Evolutionary conservation across 192 early-diverging fungal genomes (phyloP).

Genomic region (Coemansia pectinata): DNA sequence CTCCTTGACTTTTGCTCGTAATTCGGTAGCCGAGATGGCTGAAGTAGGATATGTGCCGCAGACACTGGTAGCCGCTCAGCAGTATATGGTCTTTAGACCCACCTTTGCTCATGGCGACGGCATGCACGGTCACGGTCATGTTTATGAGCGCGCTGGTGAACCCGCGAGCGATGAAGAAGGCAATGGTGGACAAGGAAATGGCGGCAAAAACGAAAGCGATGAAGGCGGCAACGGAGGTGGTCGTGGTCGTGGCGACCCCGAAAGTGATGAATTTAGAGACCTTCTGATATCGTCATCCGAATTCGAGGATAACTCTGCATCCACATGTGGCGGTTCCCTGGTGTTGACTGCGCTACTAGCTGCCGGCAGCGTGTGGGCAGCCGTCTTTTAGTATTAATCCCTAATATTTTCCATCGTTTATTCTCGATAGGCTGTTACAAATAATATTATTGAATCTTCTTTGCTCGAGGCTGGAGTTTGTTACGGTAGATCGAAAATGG

Average conservation of each 20-base stretch:
- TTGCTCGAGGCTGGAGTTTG: not conserved
- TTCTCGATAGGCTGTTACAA: not conserved
- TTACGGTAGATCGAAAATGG: conserved; percentile 35
- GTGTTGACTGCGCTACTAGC: not conserved
- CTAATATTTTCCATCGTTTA: not conserved
- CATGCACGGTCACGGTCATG: not conserved
- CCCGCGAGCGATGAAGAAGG: not conserved
- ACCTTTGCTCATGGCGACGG: not conserved
- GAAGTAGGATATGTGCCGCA: conserved; percentile 50
- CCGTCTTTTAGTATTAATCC: not conserved
- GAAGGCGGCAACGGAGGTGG: no score
- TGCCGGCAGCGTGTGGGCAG: conserved; percentile 5
- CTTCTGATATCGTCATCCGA: conserved; percentile 4
- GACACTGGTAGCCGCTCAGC: conserved; percentile 25
- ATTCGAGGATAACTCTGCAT: conserved; percentile 13
- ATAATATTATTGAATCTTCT: not conserved
- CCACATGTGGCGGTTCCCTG: not conserved
- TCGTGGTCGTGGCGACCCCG: no score
- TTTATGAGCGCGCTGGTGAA: conserved; percentile 9
- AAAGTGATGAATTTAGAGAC: not conserved
- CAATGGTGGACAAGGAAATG: no score
- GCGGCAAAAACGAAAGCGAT: no score
- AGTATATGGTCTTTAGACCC: conserved; percentile 26
- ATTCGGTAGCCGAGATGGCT: not conserved
- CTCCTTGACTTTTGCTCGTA: not conserved